phyloP scores from a whole-genome alignment of 306 rosid species.

The Arachis stenosperma region DNA sequence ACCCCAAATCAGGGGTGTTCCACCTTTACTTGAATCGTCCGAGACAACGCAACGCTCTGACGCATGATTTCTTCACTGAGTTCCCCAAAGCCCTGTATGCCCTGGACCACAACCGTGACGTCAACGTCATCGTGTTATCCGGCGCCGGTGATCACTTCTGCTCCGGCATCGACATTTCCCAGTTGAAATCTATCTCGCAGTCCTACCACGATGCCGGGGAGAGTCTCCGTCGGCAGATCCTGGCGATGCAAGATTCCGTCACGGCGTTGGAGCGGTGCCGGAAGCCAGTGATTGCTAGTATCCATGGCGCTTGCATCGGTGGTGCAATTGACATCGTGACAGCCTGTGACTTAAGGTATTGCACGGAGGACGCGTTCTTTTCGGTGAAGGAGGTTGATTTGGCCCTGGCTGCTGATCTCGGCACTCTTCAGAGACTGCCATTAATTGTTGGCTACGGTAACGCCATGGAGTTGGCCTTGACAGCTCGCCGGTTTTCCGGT shows the following conservation, averaged over 20 bases:
- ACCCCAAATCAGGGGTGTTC: conserved; percentile 56
- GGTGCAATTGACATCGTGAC: conserved; percentile 76
- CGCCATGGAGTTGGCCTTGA: conserved; percentile 80
- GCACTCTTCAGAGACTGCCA: conserved; percentile 87
- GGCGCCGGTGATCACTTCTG: conserved; percentile 81
- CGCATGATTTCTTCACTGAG: conserved; percentile 66
- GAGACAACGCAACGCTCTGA: conserved; percentile 62
- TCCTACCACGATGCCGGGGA: conserved; percentile 48
- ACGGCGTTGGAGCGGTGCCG: conserved; percentile 84
- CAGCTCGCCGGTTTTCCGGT: conserved; percentile 76
- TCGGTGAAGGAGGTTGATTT: conserved; percentile 87
- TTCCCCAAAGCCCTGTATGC: conserved; percentile 66
- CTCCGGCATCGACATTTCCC: conserved; percentile 74
- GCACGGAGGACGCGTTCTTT: conserved; percentile 74
- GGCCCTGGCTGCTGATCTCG: conserved; percentile 85
- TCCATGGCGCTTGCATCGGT: conserved; percentile 84
- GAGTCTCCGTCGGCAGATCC: conserved; percentile 66
- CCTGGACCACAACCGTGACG: conserved; percentile 67
- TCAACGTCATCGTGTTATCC: conserved; percentile 65
- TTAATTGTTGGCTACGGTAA: conserved; percentile 73
- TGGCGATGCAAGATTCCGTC: conserved; percentile 67
- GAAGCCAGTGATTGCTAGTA: conserved; percentile 77
- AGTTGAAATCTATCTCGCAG: conserved; percentile 35
- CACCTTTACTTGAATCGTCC: conserved; percentile 70
- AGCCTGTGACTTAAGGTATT: conserved; percentile 82